Percentiles rank a stretch among this genome's conserved stretches.
phyloP scores from a whole-genome alignment of 2,329 filamentous ascomycete species.

The Fusarium tricinctum region DNA sequence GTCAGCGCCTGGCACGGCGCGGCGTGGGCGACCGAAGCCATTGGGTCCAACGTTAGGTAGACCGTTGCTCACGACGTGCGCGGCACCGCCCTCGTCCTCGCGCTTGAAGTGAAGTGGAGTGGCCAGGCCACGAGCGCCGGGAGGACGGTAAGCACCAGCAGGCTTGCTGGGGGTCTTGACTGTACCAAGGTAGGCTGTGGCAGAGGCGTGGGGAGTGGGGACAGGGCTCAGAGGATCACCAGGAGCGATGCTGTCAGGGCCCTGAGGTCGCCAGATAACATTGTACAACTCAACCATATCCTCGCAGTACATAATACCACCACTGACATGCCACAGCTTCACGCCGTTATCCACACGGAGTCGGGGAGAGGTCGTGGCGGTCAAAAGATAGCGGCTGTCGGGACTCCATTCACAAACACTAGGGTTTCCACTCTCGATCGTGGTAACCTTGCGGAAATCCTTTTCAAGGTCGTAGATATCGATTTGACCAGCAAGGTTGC shows the following conservation, averaged over 20 bases:
- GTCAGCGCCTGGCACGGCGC: conserved; percentile 90
- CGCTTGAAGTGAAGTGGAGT: conserved; percentile 97
- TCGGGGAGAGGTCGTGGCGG: conserved; percentile 95
- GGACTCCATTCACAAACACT: conserved; percentile 98
- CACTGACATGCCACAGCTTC: conserved; percentile 93
- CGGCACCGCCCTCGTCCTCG: conserved; percentile 94
- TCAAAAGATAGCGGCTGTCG: conserved; percentile 94
- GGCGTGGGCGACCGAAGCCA: conserved; percentile 82
- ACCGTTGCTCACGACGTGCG: conserved; percentile 85
- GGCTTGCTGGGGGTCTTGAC: conserved; percentile 97
- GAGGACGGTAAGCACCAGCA: conserved; percentile 95
- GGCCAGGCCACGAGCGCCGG: conserved; percentile 87
- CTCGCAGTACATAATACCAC: conserved; percentile 92
- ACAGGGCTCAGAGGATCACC: conserved; percentile 80
- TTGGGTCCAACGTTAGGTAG: conserved; percentile 78
- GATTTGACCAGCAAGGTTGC: conserved; percentile 96
- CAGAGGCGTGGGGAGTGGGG: conserved; percentile 85
- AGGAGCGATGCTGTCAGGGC: conserved; percentile 68
- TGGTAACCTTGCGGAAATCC: conserved; percentile 91
- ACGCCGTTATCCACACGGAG: conserved; percentile 97
- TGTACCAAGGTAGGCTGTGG: conserved; percentile 83
- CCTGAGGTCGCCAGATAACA: conserved; percentile 86
- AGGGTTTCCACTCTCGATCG: conserved; percentile 94
- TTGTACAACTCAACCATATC: conserved; percentile 96
- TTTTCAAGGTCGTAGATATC: conserved; percentile 97